Evolutionary conservation across 768 basidiomycete genomes (phyloP).

Genomic region (Boletus edulis): DNA sequence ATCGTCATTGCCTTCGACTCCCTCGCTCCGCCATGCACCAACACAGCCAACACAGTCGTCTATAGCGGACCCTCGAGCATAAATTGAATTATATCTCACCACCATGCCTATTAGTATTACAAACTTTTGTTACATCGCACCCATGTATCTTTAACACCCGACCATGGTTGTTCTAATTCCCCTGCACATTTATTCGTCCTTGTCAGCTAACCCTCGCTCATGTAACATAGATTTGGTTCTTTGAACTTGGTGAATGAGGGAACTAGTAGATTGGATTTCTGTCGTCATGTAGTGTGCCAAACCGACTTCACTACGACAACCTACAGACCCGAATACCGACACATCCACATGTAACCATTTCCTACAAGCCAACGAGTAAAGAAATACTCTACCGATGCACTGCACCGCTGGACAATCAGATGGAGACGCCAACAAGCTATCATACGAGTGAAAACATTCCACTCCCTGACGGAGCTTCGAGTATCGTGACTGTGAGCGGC

Average conservation of each 20-base stretch:
- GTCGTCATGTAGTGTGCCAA: conserved; percentile 3
- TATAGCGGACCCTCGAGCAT: conserved; percentile 27
- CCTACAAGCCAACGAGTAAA: conserved; percentile 9
- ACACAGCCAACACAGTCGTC: conserved; percentile 12
- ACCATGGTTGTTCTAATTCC: not conserved
- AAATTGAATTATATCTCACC: conserved; percentile 17
- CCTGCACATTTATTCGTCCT: conserved; percentile 1
- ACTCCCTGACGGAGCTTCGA: conserved; percentile 52
- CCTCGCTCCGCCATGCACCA: conserved; percentile 10
- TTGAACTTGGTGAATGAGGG: too few species aligned
- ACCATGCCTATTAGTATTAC: conserved; percentile 11
- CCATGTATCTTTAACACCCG: conserved; percentile 22
- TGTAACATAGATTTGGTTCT: not conserved
- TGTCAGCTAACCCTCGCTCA: not conserved
- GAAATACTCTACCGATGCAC: conserved; percentile 12
- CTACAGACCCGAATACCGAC: conserved; percentile 14
- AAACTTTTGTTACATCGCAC: conserved; percentile 19
- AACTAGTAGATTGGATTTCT: conserved; percentile 4
- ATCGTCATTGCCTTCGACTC: conserved; percentile 9
- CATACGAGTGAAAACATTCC: conserved; percentile 16
- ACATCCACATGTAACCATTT: conserved; percentile 15
- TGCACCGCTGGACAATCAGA: conserved; percentile 8
- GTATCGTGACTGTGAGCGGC: conserved; percentile 40
- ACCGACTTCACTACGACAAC: conserved; percentile 2
- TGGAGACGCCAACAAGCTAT: conserved; percentile 9